Evolutionary conservation across 306 rosid species (phyloP).

Genomic region (Trifolium pratense): DNA sequence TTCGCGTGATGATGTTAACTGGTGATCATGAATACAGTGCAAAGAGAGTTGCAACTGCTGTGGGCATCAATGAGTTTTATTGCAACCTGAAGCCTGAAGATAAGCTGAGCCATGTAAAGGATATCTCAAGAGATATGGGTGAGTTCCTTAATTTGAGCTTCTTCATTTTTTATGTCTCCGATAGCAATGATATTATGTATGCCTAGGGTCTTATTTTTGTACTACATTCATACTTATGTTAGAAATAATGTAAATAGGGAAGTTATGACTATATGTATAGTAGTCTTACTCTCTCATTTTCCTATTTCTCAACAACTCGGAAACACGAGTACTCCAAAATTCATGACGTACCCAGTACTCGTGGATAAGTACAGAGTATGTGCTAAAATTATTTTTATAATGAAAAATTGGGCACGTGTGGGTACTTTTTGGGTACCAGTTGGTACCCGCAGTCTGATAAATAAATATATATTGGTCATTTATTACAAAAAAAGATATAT

Average conservation of each 20-base stretch:
- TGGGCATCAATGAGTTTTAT: slow-evolving; percentile 81
- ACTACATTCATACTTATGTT: not conserved
- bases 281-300: not conserved
- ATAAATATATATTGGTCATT: not conserved
- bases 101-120: slow-evolving; percentile 88
- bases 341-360: not conserved
- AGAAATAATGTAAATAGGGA: not conserved
- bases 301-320: not conserved
- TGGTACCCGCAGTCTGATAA: not conserved
- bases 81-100: slow-evolving; percentile 97
- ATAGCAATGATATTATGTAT: not conserved
- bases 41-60: slow-evolving; percentile 86
- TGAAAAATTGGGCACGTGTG: not conserved
- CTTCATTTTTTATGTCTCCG: slow-evolving; percentile 10
- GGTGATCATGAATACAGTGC: slow-evolving; percentile 95
- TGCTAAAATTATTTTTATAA: not conserved
- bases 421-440: not conserved
- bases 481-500: not conserved
- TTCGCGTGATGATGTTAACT: slow-evolving; percentile 91
- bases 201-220: slow-evolving; percentile 18
- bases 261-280: not conserved
- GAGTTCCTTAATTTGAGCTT: slow-evolving; percentile 37
- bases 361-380: not conserved
- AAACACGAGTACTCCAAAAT: not conserved
- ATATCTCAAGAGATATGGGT: slow-evolving; percentile 85